phyloP scores from a whole-genome alignment of 2,329 filamentous ascomycete genomes.

The Ophiostoma sp. region DNA sequence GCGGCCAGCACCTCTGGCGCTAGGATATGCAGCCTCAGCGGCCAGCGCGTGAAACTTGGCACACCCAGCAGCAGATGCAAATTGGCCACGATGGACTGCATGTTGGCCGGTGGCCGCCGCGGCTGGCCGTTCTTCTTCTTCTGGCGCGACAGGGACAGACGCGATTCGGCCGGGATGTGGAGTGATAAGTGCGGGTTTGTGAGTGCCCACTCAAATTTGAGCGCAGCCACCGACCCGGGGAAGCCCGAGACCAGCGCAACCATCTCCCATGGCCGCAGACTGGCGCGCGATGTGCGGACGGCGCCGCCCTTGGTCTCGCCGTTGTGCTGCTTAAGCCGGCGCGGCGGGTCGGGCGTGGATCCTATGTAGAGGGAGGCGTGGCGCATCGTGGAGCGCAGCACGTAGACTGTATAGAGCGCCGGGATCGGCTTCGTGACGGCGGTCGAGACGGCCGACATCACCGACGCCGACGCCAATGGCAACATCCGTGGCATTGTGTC shows the following conservation, averaged over 20 bases:
- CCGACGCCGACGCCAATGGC: constrained; percentile 4
- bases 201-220: constrained; percentile 96
- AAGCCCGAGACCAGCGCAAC: constrained; percentile 81
- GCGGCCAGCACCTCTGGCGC: constrained; percentile 59
- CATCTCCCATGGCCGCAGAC: constrained; percentile 85
- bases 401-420: constrained; percentile 87
- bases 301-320: constrained; percentile 78
- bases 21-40: constrained; percentile 76
- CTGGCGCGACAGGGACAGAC: constrained; percentile 50
- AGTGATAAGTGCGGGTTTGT: constrained; percentile 76
- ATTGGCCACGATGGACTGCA: constrained; percentile 69
- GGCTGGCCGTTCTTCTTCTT: constrained; percentile 51
- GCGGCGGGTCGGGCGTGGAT: constrained; percentile 80
- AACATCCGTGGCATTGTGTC: not conserved
- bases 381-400: constrained; percentile 75
- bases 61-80: constrained; percentile 75
- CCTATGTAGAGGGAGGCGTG: constrained; percentile 77
- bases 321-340: constrained; percentile 88
- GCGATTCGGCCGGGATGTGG: constrained; percentile 63
- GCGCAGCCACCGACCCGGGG: constrained; percentile 74
- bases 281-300: constrained; percentile 61
- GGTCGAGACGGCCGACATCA: constrained; percentile 33
- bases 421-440: constrained; percentile 59
- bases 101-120: constrained; percentile 52
- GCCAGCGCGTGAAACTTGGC: constrained; percentile 76